These are phyloP conservation scores for Candida rishiriensis DNA, from an alignment of 805 yeast genomes.

Conservation along the genomic window DNA sequence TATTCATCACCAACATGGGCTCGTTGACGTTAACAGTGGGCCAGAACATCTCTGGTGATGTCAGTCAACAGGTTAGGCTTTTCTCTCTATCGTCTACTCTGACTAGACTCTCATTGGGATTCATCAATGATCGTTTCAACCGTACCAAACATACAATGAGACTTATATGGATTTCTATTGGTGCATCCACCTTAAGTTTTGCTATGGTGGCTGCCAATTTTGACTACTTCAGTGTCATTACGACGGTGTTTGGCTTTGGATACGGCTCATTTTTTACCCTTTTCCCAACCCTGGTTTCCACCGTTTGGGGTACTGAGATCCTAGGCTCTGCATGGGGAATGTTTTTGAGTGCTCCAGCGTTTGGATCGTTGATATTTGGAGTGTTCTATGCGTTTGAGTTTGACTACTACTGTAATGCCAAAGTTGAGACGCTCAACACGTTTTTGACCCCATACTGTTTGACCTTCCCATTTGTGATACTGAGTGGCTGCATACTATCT, in stretches of 20 bases:
- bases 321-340: slow-evolving; percentile 89
- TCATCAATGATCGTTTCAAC: slow-evolving; percentile 10
- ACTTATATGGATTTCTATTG: slow-evolving; percentile 6
- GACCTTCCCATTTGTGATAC: slow-evolving; percentile 13
- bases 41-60: slow-evolving; percentile 5
- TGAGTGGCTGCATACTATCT: slow-evolving; percentile 7
- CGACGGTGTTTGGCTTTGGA: slow-evolving; percentile 51
- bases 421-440: slow-evolving; percentile 1
- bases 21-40: slow-evolving; percentile 47
- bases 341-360: slow-evolving; percentile 82
- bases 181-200: slow-evolving; percentile 8
- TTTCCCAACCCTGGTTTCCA: slow-evolving; percentile 72
- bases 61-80: slow-evolving; percentile 13
- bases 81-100: slow-evolving; percentile 26
- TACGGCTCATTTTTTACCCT: slow-evolving; percentile 83
- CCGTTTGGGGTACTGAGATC: slow-evolving; percentile 78
- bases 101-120: slow-evolving; percentile 23
- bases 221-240: slow-evolving; percentile 7
- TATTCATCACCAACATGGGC: slow-evolving; percentile 79
- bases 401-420: slow-evolving; percentile 37
- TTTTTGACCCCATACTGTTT: slow-evolving; percentile 9
- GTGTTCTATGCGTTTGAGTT: slow-evolving; percentile 60
- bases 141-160: slow-evolving; percentile 4
- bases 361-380: slow-evolving; percentile 70
- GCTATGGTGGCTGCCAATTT: slow-evolving; percentile 9